phyloP scores from a whole-genome alignment of 1,284 basidiomycete genomes.

The Rhodotorula sp. region DNA sequence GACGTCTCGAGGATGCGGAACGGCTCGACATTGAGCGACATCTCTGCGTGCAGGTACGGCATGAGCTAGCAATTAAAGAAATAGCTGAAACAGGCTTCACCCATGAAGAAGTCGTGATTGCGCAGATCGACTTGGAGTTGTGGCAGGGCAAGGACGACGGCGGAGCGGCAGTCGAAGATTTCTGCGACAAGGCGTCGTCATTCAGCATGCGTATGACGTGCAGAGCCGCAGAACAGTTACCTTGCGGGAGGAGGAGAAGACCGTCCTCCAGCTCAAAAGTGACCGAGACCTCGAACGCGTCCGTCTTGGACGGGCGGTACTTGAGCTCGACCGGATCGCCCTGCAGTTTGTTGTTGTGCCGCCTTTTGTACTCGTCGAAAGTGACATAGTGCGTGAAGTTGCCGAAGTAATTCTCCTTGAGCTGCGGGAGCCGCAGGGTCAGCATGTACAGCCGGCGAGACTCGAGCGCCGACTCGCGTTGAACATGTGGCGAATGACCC shows the following conservation, averaged over 20 bases:
- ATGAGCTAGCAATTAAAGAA: neutral
- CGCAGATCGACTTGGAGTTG: slow-evolving; percentile 73
- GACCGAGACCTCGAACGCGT: slow-evolving; percentile 74
- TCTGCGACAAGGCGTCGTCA: slow-evolving; percentile 50
- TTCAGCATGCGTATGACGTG: too few relatives aligned
- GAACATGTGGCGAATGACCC: slow-evolving; percentile 83
- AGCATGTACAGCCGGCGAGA: accelerated
- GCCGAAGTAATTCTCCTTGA: slow-evolving; percentile 67
- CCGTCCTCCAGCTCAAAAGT: slow-evolving; percentile 60
- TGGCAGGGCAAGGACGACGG: slow-evolving; percentile 62
- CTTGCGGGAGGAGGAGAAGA: slow-evolving; percentile 66
- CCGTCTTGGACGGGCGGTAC: slow-evolving; percentile 76
- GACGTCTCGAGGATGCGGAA: slow-evolving; percentile 23
- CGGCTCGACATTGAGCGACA: slow-evolving; percentile 71
- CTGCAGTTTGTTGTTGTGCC: slow-evolving; percentile 56
- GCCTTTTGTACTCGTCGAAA: slow-evolving; percentile 75
- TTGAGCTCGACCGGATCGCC: slow-evolving; percentile 80
- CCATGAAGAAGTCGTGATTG: slow-evolving; percentile 82
- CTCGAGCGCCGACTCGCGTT: slow-evolving; percentile 54
- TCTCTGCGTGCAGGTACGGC: slow-evolving; percentile 57
- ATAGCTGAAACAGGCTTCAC: slow-evolving; percentile 55
- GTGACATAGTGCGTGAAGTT: slow-evolving; percentile 87
- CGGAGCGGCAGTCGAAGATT: slow-evolving; percentile 67
- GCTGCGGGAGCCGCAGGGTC: neutral
- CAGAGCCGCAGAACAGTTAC: neutral